These are phyloP conservation scores for Stachybotrys echinatus DNA, from an alignment of 2,329 filamentous ascomycete species.

Conservation along the genomic window DNA sequence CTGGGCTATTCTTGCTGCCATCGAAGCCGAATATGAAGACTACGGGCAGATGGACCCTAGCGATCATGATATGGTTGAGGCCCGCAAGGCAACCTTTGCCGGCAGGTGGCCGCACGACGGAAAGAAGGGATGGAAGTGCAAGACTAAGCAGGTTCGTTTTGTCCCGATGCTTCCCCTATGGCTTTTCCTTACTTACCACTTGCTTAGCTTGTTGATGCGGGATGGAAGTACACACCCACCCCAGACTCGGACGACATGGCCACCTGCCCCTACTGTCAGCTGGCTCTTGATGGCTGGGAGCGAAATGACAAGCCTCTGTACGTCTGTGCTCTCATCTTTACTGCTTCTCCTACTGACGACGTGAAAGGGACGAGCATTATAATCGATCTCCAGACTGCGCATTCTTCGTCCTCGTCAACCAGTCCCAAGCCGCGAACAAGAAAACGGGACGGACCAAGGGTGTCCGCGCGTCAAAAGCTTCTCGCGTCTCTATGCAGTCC, in stretches of 20 bases:
- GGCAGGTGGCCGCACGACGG: constrained; percentile 82
- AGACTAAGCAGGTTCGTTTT: constrained; percentile 69
- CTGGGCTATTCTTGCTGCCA: constrained; percentile 71
- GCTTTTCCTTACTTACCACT: constrained; percentile 7
- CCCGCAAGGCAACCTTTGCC: constrained; percentile 79
- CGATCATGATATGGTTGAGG: constrained; percentile 64
- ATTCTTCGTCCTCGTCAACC: constrained; percentile 69
- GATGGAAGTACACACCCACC: constrained; percentile 90
- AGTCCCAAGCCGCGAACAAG: constrained; percentile 49
- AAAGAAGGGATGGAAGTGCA: constrained; percentile 86
- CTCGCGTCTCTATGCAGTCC: constrained; percentile 59
- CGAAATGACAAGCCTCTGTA: constrained; percentile 82
- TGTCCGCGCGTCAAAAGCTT: constrained; percentile 61
- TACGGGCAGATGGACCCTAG: constrained; percentile 69
- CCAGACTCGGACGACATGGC: constrained; percentile 82
- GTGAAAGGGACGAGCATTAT: constrained; percentile 75
- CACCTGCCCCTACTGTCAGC: constrained; percentile 83
- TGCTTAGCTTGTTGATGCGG: constrained; percentile 76
- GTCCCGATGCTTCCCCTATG: not conserved
- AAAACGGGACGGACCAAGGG: constrained; percentile 48
- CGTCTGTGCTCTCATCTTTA: constrained; percentile 23
- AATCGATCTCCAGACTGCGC: constrained; percentile 72
- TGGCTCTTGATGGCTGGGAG: constrained; percentile 93
- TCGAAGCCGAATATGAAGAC: constrained; percentile 56
- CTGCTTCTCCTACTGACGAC: constrained; percentile 14